Evolutionary conservation across 371 early-diverging fungal species (phyloP), one percentile per base, ranked within the genome.

Genomic region (Nematocida parisii): DNA sequence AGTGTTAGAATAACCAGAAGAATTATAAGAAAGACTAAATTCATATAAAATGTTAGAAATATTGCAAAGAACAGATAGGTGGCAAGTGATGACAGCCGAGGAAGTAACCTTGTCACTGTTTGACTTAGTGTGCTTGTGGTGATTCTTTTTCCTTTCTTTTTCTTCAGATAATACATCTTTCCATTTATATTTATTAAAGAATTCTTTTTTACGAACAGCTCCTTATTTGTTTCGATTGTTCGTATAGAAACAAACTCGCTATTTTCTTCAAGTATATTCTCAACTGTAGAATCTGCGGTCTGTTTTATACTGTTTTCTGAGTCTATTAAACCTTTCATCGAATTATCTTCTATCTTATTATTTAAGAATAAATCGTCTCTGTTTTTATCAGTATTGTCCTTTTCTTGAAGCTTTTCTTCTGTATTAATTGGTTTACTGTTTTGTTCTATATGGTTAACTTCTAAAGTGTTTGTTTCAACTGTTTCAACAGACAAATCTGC

Each of bases 31-130:
- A 70, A 77, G 4, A 77, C 68, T 20, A 42, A 55, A 46, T 61
- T 77, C 60, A 77, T 68, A 39, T 77, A 77, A n/a, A 70, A 46
- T 13, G 67, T 54, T 1, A 77, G 46, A 13, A 77, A 33, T 18
- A 33, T 45, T 5, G n/a, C 39, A 24, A 70, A 15, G 6, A 70
- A 3, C 4, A 71, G 52, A 50, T 77, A 77, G 22, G 61, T 57
- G n/a, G 68, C 4, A 42, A 77, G 58, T 9, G 71, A 20, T 13
- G 70, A 77, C 1, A 66, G 11, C 22, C 52, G 46, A 1, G 73
- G 62, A 5, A 73, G 22, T 44, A 33, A 27, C 24, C 33, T 27
- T 42, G 39, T 1, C 6, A 77, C 1, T 5, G 33, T 18, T 13
- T 22, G 20, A 50, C 18, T 13, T 18, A 50, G 18, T 50, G 52